phyloP scores from a whole-genome alignment of 2,329 filamentous ascomycete genomes.

The Arthrobotrys iridis region DNA sequence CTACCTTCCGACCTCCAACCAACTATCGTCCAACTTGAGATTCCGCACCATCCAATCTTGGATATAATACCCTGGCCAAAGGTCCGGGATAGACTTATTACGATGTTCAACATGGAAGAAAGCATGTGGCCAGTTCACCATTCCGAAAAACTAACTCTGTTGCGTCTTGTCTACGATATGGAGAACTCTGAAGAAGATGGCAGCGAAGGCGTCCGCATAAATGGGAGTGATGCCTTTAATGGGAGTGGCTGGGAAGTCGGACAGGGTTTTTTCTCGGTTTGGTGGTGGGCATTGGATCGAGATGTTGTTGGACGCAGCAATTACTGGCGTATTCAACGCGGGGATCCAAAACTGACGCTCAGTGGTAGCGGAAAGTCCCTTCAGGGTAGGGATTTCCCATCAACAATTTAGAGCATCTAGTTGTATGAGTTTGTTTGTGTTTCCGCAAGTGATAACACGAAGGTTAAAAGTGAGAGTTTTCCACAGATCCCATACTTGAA shows the following conservation, averaged over 20 bases:
- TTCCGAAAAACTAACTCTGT: constrained; percentile 38
- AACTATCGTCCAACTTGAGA: constrained; percentile 16
- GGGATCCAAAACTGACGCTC: constrained; percentile 34
- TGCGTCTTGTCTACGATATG: constrained; percentile 38
- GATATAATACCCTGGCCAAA: constrained; percentile 40
- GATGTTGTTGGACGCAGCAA: constrained; percentile 37
- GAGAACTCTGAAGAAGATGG: constrained; percentile 47
- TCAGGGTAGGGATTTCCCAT: constrained; percentile 5
- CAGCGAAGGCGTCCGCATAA: constrained; percentile 34
- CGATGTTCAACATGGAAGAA: constrained; percentile 34
- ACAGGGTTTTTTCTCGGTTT: constrained; percentile 34
- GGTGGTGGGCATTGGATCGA: constrained; percentile 48
- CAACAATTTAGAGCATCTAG: constrained; percentile 6
- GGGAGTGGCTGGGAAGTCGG: constrained; percentile 45
- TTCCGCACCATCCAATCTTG: constrained; percentile 34
- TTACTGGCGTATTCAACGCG: constrained; percentile 32
- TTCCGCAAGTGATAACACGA: constrained; percentile 24
- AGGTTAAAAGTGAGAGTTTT: constrained; percentile 26
- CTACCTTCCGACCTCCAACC: constrained; percentile 30
- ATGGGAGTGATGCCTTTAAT: constrained; percentile 31
- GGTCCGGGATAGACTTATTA: constrained; percentile 42
- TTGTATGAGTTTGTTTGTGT: background rate
- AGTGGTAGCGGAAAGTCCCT: constrained; percentile 3
- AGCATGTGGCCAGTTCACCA: constrained; percentile 39
- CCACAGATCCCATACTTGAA: too few relatives aligned